Percentiles rank a stretch among this genome's conserved stretches.
Conservation (phyloP, 2,329 filamentous ascomycete genomes). For the Trichocomaceae sp. region DNA sequence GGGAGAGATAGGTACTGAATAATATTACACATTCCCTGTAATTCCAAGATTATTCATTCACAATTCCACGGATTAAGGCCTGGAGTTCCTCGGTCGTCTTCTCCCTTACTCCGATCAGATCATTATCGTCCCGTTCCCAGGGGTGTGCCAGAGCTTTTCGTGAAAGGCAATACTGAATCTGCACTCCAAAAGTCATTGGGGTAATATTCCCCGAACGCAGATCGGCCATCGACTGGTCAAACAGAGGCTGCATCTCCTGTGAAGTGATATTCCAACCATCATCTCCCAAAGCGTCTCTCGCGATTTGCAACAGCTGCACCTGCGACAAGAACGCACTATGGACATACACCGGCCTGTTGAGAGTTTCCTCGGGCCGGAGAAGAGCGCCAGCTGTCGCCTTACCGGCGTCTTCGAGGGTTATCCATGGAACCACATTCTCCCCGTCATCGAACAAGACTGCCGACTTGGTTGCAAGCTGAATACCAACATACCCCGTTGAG, state of each 20-base stretch:
- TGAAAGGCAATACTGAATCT: constrained; percentile 16
- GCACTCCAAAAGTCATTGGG: constrained; percentile 13
- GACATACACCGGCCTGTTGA: constrained; percentile 15
- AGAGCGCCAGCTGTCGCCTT: constrained; percentile 15
- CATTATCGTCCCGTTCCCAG: constrained; percentile 15
- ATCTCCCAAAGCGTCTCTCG: constrained; percentile 9
- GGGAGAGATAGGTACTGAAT: too few relatives aligned
- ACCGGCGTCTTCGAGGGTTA: constrained; percentile 15
- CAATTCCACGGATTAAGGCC: too few relatives aligned
- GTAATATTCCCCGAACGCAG: constrained; percentile 13
- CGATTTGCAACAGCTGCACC: constrained; percentile 8
- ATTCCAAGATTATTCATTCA: too few relatives aligned
- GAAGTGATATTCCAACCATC: constrained; percentile 6
- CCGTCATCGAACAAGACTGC: constrained; percentile 9
- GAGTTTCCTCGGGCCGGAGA: constrained; percentile 13
- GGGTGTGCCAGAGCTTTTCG: constrained; percentile 13
- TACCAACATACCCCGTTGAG: constrained; percentile 11
- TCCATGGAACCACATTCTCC: constrained; percentile 16
- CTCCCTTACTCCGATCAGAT: constrained; percentile 13
- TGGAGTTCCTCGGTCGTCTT: constrained; percentile 1
- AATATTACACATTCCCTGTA: too few relatives aligned
- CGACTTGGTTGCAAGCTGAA: constrained; percentile 3
- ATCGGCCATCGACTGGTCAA: constrained; percentile 13
- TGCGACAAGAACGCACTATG: constrained; percentile 15
- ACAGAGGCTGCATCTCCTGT: constrained; percentile 14